Conservation (phyloP, 495 filamentous ascomycete species). For the Cercophora newfieldiana region DNA sequence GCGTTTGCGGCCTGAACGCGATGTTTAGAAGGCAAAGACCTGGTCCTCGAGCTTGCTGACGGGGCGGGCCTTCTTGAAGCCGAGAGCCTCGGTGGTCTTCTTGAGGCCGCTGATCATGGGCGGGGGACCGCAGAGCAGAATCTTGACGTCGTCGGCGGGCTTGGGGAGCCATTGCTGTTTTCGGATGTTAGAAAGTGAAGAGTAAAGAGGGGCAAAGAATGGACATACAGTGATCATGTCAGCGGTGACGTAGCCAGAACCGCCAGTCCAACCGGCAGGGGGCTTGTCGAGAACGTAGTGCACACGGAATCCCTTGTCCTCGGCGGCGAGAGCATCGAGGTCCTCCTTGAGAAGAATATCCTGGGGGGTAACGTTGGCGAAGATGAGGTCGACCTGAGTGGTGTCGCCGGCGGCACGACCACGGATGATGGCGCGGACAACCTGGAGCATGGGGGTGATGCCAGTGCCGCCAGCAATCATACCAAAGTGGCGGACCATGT, state of each 20-base stretch:
- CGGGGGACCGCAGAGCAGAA: slow-evolving; percentile 93
- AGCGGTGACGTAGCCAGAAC: slow-evolving; percentile 87
- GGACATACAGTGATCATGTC: slow-evolving; percentile 87
- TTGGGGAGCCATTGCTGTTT: slow-evolving; percentile 71
- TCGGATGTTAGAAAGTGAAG: slow-evolving; percentile 10
- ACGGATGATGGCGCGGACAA: slow-evolving; percentile 85
- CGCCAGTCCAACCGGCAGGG: slow-evolving; percentile 83
- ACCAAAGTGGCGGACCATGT: slow-evolving; percentile 90
- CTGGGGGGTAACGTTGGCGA: slow-evolving; percentile 90
- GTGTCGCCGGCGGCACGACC: slow-evolving; percentile 76
- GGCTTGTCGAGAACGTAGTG: slow-evolving; percentile 97
- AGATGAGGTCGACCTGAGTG: slow-evolving; percentile 90
- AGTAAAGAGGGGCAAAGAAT: slow-evolving; percentile 16
- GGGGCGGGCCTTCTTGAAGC: slow-evolving; percentile 85
- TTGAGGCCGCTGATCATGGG: slow-evolving; percentile 98
- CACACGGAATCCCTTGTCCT: slow-evolving; percentile 78
- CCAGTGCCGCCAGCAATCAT: slow-evolving; percentile 98
- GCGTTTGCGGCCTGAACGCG: neutral
- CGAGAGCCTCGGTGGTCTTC: slow-evolving; percentile 85
- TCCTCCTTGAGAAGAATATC: slow-evolving; percentile 94
- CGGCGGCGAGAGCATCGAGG: slow-evolving; percentile 71
- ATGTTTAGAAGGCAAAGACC: slow-evolving; percentile 89
- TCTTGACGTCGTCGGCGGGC: slow-evolving; percentile 84
- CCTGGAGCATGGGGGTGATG: slow-evolving; percentile 97
- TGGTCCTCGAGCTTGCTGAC: slow-evolving; percentile 98